Evolutionary conservation across 2,329 filamentous ascomycete species (phyloP).

Genomic region (Claviceps sorghi): DNA sequence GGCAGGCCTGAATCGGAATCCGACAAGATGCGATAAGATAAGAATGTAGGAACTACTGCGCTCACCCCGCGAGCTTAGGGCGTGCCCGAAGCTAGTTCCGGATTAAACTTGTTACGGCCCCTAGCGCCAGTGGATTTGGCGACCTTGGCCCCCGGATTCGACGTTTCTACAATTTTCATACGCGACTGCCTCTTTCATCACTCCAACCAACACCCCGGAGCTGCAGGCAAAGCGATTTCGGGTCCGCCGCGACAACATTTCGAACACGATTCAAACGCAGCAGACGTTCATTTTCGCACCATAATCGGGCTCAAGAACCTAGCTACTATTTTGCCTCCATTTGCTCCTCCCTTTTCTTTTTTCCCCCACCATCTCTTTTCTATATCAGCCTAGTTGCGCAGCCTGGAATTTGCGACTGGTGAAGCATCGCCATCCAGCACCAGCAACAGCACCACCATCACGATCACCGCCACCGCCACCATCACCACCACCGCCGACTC

Average conservation of each 20-base stretch:
- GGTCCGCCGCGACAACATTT: conserved; percentile 1
- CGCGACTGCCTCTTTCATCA: conserved; percentile 12
- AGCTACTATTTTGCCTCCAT: too few relatives aligned
- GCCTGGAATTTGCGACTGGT: neutral
- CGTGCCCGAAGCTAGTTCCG: conserved; percentile 11
- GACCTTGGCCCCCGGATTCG: conserved; percentile 24
- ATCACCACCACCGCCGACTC: neutral
- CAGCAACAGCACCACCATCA: neutral
- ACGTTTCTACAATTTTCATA: conserved; percentile 25
- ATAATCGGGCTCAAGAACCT: neutral
- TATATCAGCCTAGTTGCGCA: conserved; percentile 3
- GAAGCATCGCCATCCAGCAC: conserved; percentile 14
- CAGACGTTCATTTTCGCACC: neutral
- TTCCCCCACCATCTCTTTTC: neutral
- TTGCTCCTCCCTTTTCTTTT: neutral
- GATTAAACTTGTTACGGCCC: conserved; percentile 20
- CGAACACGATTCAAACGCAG: neutral
- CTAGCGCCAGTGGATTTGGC: conserved; percentile 30
- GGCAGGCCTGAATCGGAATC: neutral
- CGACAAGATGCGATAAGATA: conserved; percentile 9
- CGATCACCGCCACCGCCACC: neutral
- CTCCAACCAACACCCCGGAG: conserved; percentile 3
- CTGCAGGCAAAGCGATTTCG: conserved; percentile 6
- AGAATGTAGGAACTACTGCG: neutral
- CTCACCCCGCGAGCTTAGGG: conserved; percentile 3